Evolutionary conservation across 2,329 filamentous ascomycete genomes (phyloP), one percentile per base, ranked within the genome.

Genomic region (Pseudocercospora crystallina): DNA sequence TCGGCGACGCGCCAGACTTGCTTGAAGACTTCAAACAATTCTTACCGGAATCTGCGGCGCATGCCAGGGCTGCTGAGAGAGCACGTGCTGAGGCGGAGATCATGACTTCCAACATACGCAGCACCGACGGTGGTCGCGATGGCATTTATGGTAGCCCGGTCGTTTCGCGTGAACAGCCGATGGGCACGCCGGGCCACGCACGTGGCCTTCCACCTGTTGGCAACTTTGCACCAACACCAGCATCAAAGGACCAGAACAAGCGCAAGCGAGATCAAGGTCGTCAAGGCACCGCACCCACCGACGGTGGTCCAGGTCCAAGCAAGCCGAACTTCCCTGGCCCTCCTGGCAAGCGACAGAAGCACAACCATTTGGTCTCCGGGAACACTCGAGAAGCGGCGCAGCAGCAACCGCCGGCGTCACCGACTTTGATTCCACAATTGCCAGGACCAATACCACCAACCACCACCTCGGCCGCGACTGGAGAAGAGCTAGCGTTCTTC

Each of bases 21-120:
- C 77, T 99, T 2, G 94, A 99, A 71, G 94, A 99, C 66, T 99
- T 99, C 69, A 99, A 99, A 70, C 94, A 99, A 66, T 99, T 99
- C 61, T 79, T 99, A 7, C 94, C 94, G 0, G 94, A 99, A 68
- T 95, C 92, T 37, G 85, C 86, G 30, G 85, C 86, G 61, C 87
- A 80, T 69, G 81, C 81, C 46, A 79, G 80, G 61, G 79, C 73
- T 53, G 80, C 78, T n/a, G 68, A 71, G 57, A 78, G 71, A 52
- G 78, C 73, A 56, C 71, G 82, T 63, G 84, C 86, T 49, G 76
- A 81, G 38, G 79, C 82, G 35, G 89, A 90, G 59, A 85, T 90
- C 51, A 80, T 80, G 77, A 86, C 76, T 73, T 94, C 75, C 64
- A 84, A 83, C 63, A 71, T 84, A 48, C 76, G 83, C 41, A 75